Conservation (phyloP, 176 grass and related monocot species). For the Secale cereale region DNA sequence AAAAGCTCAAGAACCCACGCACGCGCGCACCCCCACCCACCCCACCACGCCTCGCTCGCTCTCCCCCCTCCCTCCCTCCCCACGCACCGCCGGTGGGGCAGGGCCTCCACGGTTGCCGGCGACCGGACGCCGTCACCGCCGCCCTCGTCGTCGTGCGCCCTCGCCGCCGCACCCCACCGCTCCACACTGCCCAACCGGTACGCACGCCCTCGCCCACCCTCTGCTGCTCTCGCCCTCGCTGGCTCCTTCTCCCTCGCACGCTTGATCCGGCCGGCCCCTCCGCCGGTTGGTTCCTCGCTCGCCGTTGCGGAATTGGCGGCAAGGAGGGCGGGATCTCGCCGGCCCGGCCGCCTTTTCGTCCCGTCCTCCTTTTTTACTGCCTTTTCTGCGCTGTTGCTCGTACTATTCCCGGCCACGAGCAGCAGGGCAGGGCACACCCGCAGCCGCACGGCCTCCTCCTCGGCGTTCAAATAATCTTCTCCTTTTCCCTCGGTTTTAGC, state of each 20-base stretch:
- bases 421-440: neutral
- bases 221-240: neutral
- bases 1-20: conserved; percentile 53
- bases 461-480: conserved; percentile 5
- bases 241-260: neutral
- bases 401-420: neutral
- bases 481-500: neutral
- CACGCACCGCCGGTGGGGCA: conserved; percentile 26
- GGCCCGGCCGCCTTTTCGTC: neutral
- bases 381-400: neutral
- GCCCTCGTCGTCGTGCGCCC: neutral
- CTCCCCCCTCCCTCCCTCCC: neutral
- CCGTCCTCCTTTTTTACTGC: neutral
- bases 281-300: too few relatives aligned
- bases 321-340: neutral
- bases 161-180: neutral
- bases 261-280: neutral
- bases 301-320: neutral
- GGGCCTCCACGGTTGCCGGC: conserved; percentile 22
- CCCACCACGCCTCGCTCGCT: conserved; percentile 23
- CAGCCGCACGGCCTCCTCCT: neutral
- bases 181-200: conserved; percentile 18
- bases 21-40: conserved; percentile 35
- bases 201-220: neutral
- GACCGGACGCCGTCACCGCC: neutral